A percentile compares a stretch with the other conserved stretches of the same genome.
Conservation (phyloP, 2,329 filamentous ascomycete genomes). For the Cladophialophora psammophila region DNA sequence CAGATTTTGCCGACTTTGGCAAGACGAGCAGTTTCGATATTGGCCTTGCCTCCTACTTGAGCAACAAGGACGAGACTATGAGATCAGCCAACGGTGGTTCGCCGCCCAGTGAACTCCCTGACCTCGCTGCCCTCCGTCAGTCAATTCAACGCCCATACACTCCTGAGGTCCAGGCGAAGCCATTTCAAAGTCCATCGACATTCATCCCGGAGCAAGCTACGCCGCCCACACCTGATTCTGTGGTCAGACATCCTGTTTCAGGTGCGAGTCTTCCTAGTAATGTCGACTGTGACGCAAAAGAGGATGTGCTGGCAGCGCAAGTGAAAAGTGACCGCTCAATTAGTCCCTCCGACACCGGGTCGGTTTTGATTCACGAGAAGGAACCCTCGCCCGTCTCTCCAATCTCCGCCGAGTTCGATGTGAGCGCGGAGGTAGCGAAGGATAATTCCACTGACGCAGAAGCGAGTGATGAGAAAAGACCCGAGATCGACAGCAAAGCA, state of each 20-base stretch:
- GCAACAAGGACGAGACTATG: slow-evolving; percentile 36
- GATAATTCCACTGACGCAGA: not conserved
- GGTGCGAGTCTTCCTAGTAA: slow-evolving; percentile 29
- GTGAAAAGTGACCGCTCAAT: slow-evolving; percentile 35
- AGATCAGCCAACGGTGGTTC: slow-evolving; percentile 31
- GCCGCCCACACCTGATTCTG: slow-evolving; percentile 82
- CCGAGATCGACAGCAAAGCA: not conserved
- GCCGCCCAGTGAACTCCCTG: slow-evolving; percentile 43
- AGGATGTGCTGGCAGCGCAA: slow-evolving; percentile 63
- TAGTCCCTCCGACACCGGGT: slow-evolving; percentile 33
- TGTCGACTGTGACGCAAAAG: slow-evolving; percentile 68
- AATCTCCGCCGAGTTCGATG: slow-evolving; percentile 25
- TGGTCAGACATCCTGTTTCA: slow-evolving; percentile 77
- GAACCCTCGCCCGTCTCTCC: slow-evolving; percentile 31
- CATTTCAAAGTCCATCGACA: slow-evolving; percentile 43
- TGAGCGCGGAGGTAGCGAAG: slow-evolving; percentile 11
- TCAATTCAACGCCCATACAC: slow-evolving; percentile 50
- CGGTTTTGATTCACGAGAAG: slow-evolving; percentile 28
- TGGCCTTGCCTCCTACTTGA: slow-evolving; percentile 63
- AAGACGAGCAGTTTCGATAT: slow-evolving; percentile 61
- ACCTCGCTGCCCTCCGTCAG: slow-evolving; percentile 48
- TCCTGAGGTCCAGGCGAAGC: slow-evolving; percentile 36
- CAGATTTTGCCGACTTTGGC: slow-evolving; percentile 59
- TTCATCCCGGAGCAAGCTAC: slow-evolving; percentile 50
- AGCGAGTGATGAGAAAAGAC: slow-evolving; percentile 8